phyloP scores from a whole-genome alignment of 75 land plant species.

The Sequoia sempervirens region DNA sequence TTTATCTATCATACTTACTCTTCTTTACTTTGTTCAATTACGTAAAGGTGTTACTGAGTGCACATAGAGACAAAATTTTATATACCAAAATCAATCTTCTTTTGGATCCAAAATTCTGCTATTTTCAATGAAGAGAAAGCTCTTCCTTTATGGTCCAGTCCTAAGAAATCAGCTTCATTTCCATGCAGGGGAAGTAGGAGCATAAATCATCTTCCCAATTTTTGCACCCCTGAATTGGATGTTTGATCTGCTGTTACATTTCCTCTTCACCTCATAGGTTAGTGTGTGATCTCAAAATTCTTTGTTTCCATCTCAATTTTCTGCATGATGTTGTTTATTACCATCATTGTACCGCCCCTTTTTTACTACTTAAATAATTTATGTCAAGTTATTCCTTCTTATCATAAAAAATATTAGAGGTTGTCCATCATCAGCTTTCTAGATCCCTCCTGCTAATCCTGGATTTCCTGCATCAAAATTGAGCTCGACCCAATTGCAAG shows the following conservation, averaged over 20 bases:
- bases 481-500: not conserved
- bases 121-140: too few relatives aligned
- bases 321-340: not conserved
- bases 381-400: too few relatives aligned
- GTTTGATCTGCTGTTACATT: not conserved
- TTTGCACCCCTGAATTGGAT: not conserved
- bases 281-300: too few relatives aligned
- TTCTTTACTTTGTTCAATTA: not conserved
- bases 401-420: too few relatives aligned
- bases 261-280: not conserved
- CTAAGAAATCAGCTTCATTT: not conserved
- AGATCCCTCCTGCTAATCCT: not conserved
- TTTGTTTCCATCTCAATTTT: too few relatives aligned
- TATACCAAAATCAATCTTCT: not conserved
- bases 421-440: not conserved
- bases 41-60: not conserved
- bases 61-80: not conserved
- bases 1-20: too few relatives aligned
- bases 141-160: not conserved
- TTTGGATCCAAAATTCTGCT: not conserved
- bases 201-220: not conserved
- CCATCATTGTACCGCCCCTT: not conserved
- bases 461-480: not conserved
- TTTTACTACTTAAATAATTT: not conserved
- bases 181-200: not conserved